Percentiles rank a stretch among this genome's conserved stretches.
Evolutionary conservation across 2,329 filamentous ascomycete genomes (phyloP).

Genomic region (Bipolaris gigantea): DNA sequence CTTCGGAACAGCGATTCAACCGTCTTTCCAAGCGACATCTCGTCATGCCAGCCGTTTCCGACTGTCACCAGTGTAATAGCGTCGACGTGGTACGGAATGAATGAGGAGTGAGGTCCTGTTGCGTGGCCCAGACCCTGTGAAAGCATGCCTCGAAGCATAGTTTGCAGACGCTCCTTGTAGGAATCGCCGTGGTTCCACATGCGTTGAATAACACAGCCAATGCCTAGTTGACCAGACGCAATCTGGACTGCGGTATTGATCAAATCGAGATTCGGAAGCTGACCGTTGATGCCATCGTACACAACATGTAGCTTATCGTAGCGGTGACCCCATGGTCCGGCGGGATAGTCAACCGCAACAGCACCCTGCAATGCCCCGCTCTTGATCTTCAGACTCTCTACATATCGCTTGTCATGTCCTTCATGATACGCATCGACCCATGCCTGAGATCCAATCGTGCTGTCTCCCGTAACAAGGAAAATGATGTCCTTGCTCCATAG

Average conservation of each 20-base stretch:
- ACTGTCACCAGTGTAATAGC: conserved; percentile 90
- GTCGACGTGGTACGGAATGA: conserved; percentile 97
- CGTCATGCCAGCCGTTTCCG: conserved; percentile 92
- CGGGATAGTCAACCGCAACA: conserved; percentile 87
- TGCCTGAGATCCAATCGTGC: conserved; percentile 85
- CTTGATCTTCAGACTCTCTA: conserved; percentile 81
- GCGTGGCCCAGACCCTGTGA: conserved; percentile 88
- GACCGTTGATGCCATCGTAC: conserved; percentile 94
- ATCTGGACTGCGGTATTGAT: conserved; percentile 93
- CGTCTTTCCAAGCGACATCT: conserved; percentile 90
- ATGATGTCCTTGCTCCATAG: conserved; percentile 99
- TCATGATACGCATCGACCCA: conserved; percentile 99
- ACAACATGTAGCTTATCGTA: conserved; percentile 89
- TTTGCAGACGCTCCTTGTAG: conserved; percentile 80
- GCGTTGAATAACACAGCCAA: conserved; percentile 78
- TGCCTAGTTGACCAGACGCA: conserved; percentile 88
- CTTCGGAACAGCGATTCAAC: conserved; percentile 90
- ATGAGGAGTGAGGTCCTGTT: conserved; percentile 88
- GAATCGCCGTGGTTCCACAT: conserved; percentile 77
- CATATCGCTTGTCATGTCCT: conserved; percentile 70
- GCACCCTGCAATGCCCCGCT: conserved; percentile 91
- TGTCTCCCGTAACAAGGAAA: conserved; percentile 84
- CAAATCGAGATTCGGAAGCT: conserved; percentile 91
- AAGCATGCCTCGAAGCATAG: conserved; percentile 90
- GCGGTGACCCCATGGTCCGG: conserved; percentile 66